Evolutionary conservation across 805 yeast genomes (phyloP).

Genomic region (Candida vaughaniae): DNA sequence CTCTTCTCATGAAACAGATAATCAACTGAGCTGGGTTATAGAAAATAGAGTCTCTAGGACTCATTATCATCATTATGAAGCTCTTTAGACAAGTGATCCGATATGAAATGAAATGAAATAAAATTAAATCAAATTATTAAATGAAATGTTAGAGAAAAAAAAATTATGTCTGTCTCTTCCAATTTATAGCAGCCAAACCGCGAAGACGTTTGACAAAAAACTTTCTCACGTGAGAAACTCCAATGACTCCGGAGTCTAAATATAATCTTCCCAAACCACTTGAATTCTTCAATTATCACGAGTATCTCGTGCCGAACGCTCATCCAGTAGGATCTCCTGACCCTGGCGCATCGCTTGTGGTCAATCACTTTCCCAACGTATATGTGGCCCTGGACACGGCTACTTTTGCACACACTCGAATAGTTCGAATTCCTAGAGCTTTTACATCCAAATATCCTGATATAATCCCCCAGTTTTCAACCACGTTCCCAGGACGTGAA

Average conservation of each 20-base stretch:
- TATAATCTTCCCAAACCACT: constrained; percentile 8
- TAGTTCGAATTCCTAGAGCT: constrained; percentile 64
- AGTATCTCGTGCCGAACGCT: constrained; percentile 44
- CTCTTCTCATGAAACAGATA: constrained; percentile 39
- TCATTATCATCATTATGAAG: constrained; percentile 36
- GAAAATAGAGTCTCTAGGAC: constrained; percentile 35
- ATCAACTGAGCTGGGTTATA: constrained; percentile 47
- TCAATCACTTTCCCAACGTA: constrained; percentile 68
- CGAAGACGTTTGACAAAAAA: no score
- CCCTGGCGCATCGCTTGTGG: constrained; percentile 30
- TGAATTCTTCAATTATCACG: constrained; percentile 67
- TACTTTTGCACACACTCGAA: constrained; percentile 41
- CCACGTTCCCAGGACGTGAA: constrained; percentile 56
- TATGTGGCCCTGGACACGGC: constrained; percentile 35
- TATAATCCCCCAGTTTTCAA: constrained; percentile 56
- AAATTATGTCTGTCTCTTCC: background rate
- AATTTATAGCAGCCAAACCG: no score
- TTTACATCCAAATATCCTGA: constrained; percentile 33
- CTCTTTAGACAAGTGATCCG: constrained; percentile 13
- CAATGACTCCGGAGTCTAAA: constrained; percentile 6
- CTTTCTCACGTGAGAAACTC: no score
- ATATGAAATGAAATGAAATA: constrained; percentile 1
- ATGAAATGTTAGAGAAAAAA: background rate
- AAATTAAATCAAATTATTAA: no score
- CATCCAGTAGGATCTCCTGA: constrained; percentile 6